phyloP scores from a whole-genome alignment of 805 yeast species.

The Hanseniaspora lachancei region DNA sequence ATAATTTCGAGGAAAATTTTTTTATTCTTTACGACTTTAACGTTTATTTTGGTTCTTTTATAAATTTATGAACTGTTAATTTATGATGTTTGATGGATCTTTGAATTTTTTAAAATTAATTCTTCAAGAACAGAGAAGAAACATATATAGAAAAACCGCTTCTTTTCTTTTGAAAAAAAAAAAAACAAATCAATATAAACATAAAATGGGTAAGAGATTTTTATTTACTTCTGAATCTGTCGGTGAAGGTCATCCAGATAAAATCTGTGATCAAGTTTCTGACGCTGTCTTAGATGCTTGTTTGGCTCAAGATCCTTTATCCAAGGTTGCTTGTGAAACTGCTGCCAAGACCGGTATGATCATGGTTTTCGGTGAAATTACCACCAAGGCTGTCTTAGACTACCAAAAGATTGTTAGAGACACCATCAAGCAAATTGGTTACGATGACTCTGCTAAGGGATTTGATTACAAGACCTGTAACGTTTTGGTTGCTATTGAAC shows the following conservation, averaged over 20 bases:
- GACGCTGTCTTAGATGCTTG: constrained; percentile 98
- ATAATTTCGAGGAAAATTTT: neutral
- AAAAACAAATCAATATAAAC: neutral
- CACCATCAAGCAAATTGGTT: constrained; percentile 96
- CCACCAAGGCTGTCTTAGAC: constrained; percentile 90
- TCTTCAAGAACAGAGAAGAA: too few species aligned
- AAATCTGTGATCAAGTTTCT: constrained; percentile 96
- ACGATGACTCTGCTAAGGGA: constrained; percentile 90
- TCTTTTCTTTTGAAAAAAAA: neutral
- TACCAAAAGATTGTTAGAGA: constrained; percentile 96
- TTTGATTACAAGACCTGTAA: constrained; percentile 99
- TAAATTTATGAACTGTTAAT: neutral
- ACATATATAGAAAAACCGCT: neutral
- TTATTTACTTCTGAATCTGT: constrained; percentile 77
- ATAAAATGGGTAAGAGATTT: constrained; percentile 32
- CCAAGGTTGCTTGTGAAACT: constrained; percentile 98
- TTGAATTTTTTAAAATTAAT: too few species aligned
- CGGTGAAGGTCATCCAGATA: constrained; percentile 91
- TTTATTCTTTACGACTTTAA: neutral
- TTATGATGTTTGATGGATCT: too few species aligned
- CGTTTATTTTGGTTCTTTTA: neutral
- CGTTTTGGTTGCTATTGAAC: constrained; percentile 97
- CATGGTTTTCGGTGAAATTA: constrained; percentile 98
- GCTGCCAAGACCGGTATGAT: constrained; percentile 99
- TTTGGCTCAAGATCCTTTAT: constrained; percentile 84